Evolutionary conservation across 129 eudicot genomes (phyloP).

Genomic region (Arctium minus): DNA sequence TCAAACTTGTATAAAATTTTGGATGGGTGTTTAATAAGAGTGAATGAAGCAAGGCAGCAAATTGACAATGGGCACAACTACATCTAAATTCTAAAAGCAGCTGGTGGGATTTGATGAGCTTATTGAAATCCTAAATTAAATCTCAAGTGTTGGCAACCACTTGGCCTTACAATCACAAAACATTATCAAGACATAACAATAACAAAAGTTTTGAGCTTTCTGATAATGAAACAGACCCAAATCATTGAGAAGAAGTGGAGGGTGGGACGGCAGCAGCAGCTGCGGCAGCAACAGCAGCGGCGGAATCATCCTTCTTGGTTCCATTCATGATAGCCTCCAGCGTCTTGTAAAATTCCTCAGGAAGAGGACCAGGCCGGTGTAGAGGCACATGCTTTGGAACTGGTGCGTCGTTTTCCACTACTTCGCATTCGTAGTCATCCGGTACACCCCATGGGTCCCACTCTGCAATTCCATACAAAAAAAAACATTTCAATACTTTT

Average conservation of each 20-base stretch:
- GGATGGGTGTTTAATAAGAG: no score
- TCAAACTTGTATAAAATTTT: no score
- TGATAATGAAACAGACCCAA: not conserved
- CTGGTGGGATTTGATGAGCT: constrained; percentile 15
- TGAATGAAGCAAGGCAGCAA: not conserved
- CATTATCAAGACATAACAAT: constrained; percentile 9
- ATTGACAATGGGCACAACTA: not conserved
- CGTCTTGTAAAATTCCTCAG: constrained; percentile 84
- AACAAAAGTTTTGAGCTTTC: constrained; percentile 17
- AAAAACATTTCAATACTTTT: not conserved
- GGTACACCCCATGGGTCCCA: constrained; percentile 95
- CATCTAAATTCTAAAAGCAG: not conserved
- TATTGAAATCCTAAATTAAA: constrained; percentile 16
- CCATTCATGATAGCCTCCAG: constrained; percentile 54
- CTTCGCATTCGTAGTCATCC: constrained; percentile 92
- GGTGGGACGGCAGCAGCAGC: constrained; percentile 4
- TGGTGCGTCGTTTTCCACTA: constrained; percentile 89
- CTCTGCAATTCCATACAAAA: constrained; percentile 39
- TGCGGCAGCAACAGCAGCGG: constrained; percentile 30
- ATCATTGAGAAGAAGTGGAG: not conserved
- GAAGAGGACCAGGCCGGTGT: constrained; percentile 97
- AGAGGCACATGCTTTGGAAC: constrained; percentile 93
- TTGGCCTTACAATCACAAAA: constrained; percentile 7
- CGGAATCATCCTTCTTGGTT: constrained; percentile 54
- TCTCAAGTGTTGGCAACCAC: constrained; percentile 7